Percentiles rank a stretch among this genome's conserved stretches.
phyloP scores from a whole-genome alignment of 495 filamentous ascomycete species.

The Penicillium silybi region DNA sequence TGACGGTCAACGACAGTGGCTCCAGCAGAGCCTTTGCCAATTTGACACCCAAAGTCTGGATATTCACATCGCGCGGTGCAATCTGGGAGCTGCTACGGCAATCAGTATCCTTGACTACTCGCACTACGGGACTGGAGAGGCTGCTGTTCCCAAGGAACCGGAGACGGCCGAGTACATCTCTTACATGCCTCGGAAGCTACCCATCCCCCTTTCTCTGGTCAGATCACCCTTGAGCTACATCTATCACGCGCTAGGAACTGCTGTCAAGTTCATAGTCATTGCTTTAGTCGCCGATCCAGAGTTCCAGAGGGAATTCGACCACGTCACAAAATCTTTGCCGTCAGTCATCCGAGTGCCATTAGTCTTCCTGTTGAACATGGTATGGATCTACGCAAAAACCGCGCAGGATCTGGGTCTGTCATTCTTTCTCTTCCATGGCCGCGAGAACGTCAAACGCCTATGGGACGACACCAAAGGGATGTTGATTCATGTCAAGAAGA shows the following conservation, averaged over 20 bases:
- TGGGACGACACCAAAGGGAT: slow-evolving; percentile 48
- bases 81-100: slow-evolving; percentile 38
- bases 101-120: slow-evolving; percentile 38
- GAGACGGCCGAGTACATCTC: slow-evolving; percentile 32
- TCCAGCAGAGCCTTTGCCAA: slow-evolving; percentile 32
- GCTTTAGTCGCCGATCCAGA: slow-evolving; percentile 55
- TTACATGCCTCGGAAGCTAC: slow-evolving; percentile 27
- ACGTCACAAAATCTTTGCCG: slow-evolving; percentile 35
- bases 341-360: slow-evolving; percentile 35
- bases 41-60: slow-evolving; percentile 34
- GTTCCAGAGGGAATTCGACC: slow-evolving; percentile 55
- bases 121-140: slow-evolving; percentile 33
- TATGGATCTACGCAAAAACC: slow-evolving; percentile 48
- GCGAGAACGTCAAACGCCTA: slow-evolving; percentile 40
- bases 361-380: slow-evolving; percentile 37
- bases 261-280: slow-evolving; percentile 52
- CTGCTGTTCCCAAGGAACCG: slow-evolving; percentile 23
- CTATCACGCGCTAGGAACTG: slow-evolving; percentile 38
- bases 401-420: slow-evolving; percentile 38
- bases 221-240: slow-evolving; percentile 26
- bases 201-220: slow-evolving; percentile 23
- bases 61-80: slow-evolving; percentile 39
- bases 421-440: slow-evolving; percentile 48
- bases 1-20: slow-evolving; percentile 28
- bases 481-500: slow-evolving; percentile 44